Base-by-base conservation (phyloP, 352 stramenopile genomes). In the Phytophthora uliginosa region DNA sequence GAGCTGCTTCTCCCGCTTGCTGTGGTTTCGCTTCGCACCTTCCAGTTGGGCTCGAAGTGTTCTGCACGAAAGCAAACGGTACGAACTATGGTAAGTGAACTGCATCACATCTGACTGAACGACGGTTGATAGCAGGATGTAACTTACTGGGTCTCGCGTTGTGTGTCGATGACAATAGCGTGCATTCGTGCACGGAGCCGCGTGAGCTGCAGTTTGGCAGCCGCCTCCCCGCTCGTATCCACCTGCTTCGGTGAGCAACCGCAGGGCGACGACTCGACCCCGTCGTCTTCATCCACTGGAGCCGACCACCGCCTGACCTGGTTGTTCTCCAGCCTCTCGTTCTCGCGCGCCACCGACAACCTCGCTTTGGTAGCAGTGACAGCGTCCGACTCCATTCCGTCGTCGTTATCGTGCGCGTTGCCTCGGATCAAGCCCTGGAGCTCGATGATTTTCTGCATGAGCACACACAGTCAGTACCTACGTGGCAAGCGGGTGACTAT, bases 381-480 rank as follows among this genome's bases (percentile, higher is more conserved):
- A 53, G 51, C 40, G n/a, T 61, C 26, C 8, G 40, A 58, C 2
- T 59, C 42, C 64, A 76, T 60, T 9, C 65, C 62, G n/a, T 60
- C 28, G n/a, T 66, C 78, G 22, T 89, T 74, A 20, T 88, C 81
- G 4, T 78, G 77, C 31, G 75, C 70, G 42, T 89, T 86, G 40
- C 70, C 64, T 10, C 84, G 86, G 52, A 93, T 93, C 33, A 90
- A 67, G 5, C 77, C 73, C 63, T 92, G 84, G 28, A 93, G 79
- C 73, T 93, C 86, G 59, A 91, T 78, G 65, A 93, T 93, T 86
- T 91, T 91, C 79, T 91, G 40, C 50, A 63, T 50, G 22, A 36
- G 63, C 38, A 10, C 24, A 60, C 51, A 50, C 33, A 65, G 70
- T 45, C 36, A 45, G 36, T 45, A 17, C 17, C 36, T 18, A 45